Evolutionary conservation across 768 basidiomycete genomes (phyloP).

Genomic region (Boletus insuetus): DNA sequence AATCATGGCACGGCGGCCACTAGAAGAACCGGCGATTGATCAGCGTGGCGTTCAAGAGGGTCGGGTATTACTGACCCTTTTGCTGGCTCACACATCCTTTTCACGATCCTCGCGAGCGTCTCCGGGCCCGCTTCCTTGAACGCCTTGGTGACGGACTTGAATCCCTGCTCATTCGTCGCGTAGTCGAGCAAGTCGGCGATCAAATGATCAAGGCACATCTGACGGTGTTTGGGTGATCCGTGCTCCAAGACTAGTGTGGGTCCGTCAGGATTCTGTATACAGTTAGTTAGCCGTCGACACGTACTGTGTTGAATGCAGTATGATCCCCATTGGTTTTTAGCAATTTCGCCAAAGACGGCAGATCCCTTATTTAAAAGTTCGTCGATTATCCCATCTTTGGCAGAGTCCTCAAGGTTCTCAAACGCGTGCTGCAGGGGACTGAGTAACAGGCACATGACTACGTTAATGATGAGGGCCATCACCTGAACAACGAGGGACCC

Average conservation of each 20-base stretch:
- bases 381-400: slow-evolving; percentile 82
- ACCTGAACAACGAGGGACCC: slow-evolving; percentile 88
- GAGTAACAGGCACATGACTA: slow-evolving; percentile 2
- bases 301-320: slow-evolving; percentile 84
- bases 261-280: slow-evolving; percentile 3
- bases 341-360: slow-evolving; percentile 66
- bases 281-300: slow-evolving; percentile 26
- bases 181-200: slow-evolving; percentile 75
- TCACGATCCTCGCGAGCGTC: slow-evolving; percentile 69
- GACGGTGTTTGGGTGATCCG: slow-evolving; percentile 70
- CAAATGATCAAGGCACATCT: slow-evolving; percentile 76
- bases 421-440: slow-evolving; percentile 62
- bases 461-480: slow-evolving; percentile 6
- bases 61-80: slow-evolving; percentile 51
- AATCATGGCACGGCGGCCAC: slow-evolving; percentile 77
- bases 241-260: slow-evolving; percentile 69
- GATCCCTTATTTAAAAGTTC: slow-evolving; percentile 76
- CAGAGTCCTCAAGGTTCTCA: slow-evolving; percentile 79
- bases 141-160: slow-evolving; percentile 83
- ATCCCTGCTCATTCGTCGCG: slow-evolving; percentile 81
- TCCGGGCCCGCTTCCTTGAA: slow-evolving; percentile 82
- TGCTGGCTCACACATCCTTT: slow-evolving; percentile 82
- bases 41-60: not conserved
- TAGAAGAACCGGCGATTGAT: slow-evolving; percentile 26
- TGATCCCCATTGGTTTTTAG: slow-evolving; percentile 87